These are phyloP conservation scores for Cephaloascus albidus DNA, from an alignment of 805 yeast species.

Conservation along the genomic window DNA sequence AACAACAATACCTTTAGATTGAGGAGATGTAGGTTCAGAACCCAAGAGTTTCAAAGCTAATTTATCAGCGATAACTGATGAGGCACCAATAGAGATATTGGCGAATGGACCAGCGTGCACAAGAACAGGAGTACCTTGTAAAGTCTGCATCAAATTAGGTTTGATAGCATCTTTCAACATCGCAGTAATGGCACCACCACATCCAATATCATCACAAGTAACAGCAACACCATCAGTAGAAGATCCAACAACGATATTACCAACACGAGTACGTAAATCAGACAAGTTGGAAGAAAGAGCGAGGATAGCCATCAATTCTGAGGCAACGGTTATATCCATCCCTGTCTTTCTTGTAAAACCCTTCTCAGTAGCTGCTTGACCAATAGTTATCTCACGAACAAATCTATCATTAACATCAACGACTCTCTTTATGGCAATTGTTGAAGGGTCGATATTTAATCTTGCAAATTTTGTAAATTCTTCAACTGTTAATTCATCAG, in stretches of 20 bases:
- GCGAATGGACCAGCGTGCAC: slow-evolving; percentile 99
- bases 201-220: slow-evolving; percentile 90
- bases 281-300: slow-evolving; percentile 71
- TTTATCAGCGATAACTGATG: slow-evolving; percentile 87
- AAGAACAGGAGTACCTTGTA: slow-evolving; percentile 95
- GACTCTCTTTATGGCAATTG: slow-evolving; percentile 88
- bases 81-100: slow-evolving; percentile 93
- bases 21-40: slow-evolving; percentile 34
- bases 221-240: slow-evolving; percentile 63
- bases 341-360: slow-evolving; percentile 82
- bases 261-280: slow-evolving; percentile 84
- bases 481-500: slow-evolving; percentile 69
- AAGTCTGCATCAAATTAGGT: slow-evolving; percentile 94
- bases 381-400: slow-evolving; percentile 81
- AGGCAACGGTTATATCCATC: slow-evolving; percentile 93
- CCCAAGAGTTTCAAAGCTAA: slow-evolving; percentile 89
- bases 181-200: slow-evolving; percentile 94
- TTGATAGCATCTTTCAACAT: slow-evolving; percentile 91
- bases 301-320: slow-evolving; percentile 92
- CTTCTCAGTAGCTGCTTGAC: slow-evolving; percentile 90
- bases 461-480: slow-evolving; percentile 71
- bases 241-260: slow-evolving; percentile 82
- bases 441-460: slow-evolving; percentile 80
- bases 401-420: slow-evolving; percentile 92
- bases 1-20: slow-evolving; percentile 71